Percentiles rank a stretch among this genome's conserved stretches.
These are phyloP conservation scores for Penicillium chermesinum DNA, from an alignment of 495 filamentous ascomycete genomes.

Conservation along the genomic window DNA sequence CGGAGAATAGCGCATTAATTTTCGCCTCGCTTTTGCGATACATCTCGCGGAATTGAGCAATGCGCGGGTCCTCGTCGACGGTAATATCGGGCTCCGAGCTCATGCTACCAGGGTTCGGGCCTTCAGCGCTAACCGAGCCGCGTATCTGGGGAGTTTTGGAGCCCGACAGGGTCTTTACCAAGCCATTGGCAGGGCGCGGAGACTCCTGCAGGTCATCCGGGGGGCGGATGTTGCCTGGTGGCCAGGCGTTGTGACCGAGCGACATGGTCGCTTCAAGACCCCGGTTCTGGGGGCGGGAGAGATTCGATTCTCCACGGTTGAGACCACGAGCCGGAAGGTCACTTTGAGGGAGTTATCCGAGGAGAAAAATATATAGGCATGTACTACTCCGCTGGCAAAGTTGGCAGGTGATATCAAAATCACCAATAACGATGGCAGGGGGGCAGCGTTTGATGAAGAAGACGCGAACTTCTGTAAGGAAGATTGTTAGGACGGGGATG, in stretches of 20 bases:
- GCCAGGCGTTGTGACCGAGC: slow-evolving; percentile 49
- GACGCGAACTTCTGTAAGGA: slow-evolving; percentile 31
- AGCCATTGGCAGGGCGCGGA: slow-evolving; percentile 43
- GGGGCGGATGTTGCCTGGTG: slow-evolving; percentile 44
- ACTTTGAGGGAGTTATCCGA: slow-evolving; percentile 19
- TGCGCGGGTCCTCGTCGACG: slow-evolving; percentile 60
- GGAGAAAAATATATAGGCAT: slow-evolving; percentile 36
- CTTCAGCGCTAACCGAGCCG: slow-evolving; percentile 46
- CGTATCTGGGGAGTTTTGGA: slow-evolving; percentile 47
- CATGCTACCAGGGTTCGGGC: slow-evolving; percentile 40
- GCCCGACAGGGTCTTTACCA: slow-evolving; percentile 39
- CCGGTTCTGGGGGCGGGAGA: slow-evolving; percentile 44
- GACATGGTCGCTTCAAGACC: slow-evolving; percentile 51
- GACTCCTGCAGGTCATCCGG: slow-evolving; percentile 44
- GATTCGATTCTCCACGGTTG: slow-evolving; percentile 46
- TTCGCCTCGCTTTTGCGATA: slow-evolving; percentile 56
- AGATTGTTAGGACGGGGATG: slow-evolving; percentile 42
- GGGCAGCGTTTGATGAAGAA: slow-evolving; percentile 37
- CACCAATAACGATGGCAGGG: slow-evolving; percentile 34
- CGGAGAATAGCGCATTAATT: slow-evolving; percentile 56
- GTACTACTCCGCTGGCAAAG: slow-evolving; percentile 13
- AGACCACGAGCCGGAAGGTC: slow-evolving; percentile 30
- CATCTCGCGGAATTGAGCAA: slow-evolving; percentile 55
- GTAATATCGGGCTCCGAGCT: slow-evolving; percentile 47
- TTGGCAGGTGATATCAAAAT: slow-evolving; percentile 25